Conservation (phyloP, 1,284 basidiomycete species). For the Cutaneotrichosporon cavernicola region DNA sequence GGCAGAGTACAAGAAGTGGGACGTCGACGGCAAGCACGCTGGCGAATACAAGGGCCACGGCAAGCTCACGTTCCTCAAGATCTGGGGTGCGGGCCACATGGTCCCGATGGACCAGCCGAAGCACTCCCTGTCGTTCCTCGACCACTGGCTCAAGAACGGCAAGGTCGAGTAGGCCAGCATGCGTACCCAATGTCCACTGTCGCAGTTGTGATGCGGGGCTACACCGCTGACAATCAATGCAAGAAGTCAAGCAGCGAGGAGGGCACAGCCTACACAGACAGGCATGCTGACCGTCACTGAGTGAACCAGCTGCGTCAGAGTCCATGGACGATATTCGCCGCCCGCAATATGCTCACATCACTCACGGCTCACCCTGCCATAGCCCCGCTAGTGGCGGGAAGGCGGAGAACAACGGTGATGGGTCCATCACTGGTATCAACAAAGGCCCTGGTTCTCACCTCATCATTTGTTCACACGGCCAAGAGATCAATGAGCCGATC, state of each 20-base stretch:
- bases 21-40: constrained; percentile 53
- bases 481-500: not conserved
- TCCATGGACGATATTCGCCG: not conserved
- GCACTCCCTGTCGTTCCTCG: constrained; percentile 50
- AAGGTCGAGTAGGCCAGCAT: constrained; percentile 10
- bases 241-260: not conserved
- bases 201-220: not conserved
- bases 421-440: not conserved
- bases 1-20: constrained; percentile 55
- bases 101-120: constrained; percentile 54
- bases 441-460: not conserved
- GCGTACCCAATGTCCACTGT: not conserved
- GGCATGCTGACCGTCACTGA: not conserved
- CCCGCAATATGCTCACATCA: not conserved
- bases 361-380: not conserved
- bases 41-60: constrained; percentile 62
- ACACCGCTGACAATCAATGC: not conserved
- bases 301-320: not conserved
- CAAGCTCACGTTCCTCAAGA: constrained; percentile 57
- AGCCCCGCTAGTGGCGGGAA: not conserved
- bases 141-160: constrained; percentile 46
- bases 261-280: not conserved
- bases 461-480: not conserved
- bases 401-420: not conserved
- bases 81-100: constrained; percentile 51